Evolutionary conservation across 169 alveolate species (phyloP), one percentile per base, ranked within the genome.

Genomic region (Theileria luwenshuni): DNA sequence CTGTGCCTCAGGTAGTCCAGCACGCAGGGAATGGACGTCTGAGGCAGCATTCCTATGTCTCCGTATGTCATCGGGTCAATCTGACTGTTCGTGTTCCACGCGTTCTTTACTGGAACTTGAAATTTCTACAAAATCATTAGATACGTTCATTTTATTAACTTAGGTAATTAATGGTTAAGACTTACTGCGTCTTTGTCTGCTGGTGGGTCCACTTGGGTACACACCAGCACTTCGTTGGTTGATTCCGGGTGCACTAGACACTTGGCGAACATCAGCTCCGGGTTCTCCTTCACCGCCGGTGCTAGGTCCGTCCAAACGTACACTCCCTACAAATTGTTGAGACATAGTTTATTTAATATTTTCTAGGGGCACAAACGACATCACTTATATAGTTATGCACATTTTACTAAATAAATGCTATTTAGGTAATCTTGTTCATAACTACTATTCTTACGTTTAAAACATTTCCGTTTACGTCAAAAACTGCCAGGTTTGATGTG

Each of bases 241-340:
- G 96, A 91, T 1, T 95, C 97, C 8, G 90, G 92, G 62, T 90
- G 96, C 7, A 94, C 97, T 30, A 92, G 87, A 69, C 97, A 94
- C 77, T 92, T 94, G 19, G 94, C 97, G 75, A 94, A 94, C 92
- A 94, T 88, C 56, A 90, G 61, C 47, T 91, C 89, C 1, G 97
- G 97, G 70, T 94, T 88, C 65, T 92, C 86, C 75, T 85, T 89
- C 52, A 94, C 93, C 30, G 95, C 75, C 23, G 97, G 97, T 12
- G 97, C 97, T 61, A 87, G 69, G 59, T 93, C 96, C 33, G 96
- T 86, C 97, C 97, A 94, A 32, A 94, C 86, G 76, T 86, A 93
- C 52, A 91, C 85, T 15, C 97, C 97, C 95, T 94, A 71, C 13
- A 45, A 47, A 17, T n/a, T n/a, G n/a, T n/a, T n/a, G n/a, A n/a